These are phyloP conservation scores for Suhomyces anneliseae DNA, from an alignment of 1,139 yeast species.

Conservation along the genomic window DNA sequence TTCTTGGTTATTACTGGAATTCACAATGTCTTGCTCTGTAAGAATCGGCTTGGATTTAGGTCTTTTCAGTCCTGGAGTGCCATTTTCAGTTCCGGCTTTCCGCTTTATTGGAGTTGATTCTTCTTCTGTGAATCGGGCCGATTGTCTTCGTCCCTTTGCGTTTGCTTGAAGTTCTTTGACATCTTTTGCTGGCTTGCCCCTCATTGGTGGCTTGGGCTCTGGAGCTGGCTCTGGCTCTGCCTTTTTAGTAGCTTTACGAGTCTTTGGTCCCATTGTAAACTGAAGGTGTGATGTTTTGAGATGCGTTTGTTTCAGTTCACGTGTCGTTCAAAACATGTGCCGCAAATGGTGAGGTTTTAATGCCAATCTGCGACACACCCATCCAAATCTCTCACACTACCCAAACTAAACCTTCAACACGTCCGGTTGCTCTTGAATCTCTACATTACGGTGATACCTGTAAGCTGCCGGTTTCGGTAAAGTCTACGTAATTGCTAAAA, in stretches of 20 bases:
- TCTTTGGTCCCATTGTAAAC: slow-evolving; percentile 9
- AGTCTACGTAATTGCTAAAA: no score
- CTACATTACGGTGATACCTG: no score
- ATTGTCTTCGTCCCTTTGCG: not conserved
- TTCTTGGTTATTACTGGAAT: slow-evolving; percentile 27
- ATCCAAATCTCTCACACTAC: no score
- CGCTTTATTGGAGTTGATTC: slow-evolving; percentile 6
- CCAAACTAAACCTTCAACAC: no score
- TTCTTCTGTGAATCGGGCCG: slow-evolving; percentile 1
- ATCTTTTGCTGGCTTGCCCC: not conserved
- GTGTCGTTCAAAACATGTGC: not conserved
- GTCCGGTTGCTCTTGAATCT: no score
- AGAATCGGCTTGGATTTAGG: slow-evolving; percentile 16
- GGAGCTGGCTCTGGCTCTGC: not conserved
- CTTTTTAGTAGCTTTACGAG: slow-evolving; percentile 6
- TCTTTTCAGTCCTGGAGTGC: not conserved
- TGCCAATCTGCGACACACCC: no score
- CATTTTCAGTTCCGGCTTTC: not conserved
- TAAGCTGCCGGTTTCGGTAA: no score
- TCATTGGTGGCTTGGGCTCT: not conserved
- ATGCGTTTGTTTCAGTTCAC: not conserved
- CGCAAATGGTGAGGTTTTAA: no score
- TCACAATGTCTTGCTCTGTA: slow-evolving; percentile 36
- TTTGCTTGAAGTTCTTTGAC: slow-evolving; percentile 2
- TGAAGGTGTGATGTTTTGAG: not conserved